Percentiles rank a stretch among this genome's conserved stretches.
phyloP scores from a whole-genome alignment of 129 eudicot genomes.

The Gnaphalium uliginosum region DNA sequence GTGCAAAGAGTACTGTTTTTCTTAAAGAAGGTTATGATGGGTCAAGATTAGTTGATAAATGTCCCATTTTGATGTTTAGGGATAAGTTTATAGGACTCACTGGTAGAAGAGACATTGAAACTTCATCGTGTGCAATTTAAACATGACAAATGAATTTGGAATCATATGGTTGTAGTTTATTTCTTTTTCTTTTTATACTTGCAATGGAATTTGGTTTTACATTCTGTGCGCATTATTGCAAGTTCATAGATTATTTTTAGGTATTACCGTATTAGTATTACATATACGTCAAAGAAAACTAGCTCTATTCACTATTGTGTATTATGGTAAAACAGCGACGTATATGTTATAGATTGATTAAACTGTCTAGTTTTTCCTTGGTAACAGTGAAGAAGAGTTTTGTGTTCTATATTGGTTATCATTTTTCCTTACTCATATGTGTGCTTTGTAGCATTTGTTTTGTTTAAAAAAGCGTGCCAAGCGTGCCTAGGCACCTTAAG shows the following conservation, averaged over 20 bases:
- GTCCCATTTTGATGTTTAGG: constrained; percentile 58
- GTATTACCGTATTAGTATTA: not conserved
- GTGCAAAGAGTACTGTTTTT: constrained; percentile 72
- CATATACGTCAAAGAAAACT: not conserved
- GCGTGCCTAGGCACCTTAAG: too few species aligned
- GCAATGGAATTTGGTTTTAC: constrained; percentile 5
- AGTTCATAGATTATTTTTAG: not conserved
- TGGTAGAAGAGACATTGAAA: constrained; percentile 59
- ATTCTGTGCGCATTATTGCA: not conserved
- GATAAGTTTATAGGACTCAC: constrained; percentile 61
- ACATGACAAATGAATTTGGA: constrained; percentile 13
- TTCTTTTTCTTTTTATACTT: not conserved
- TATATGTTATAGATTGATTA: too few species aligned
- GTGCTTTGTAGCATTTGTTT: too few species aligned
- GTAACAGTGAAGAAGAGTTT: too few species aligned
- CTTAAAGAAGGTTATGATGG: constrained; percentile 95
- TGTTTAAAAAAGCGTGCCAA: too few species aligned
- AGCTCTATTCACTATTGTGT: too few species aligned
- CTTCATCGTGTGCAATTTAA: constrained; percentile 29
- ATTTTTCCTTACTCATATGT: not conserved
- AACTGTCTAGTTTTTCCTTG: too few species aligned
- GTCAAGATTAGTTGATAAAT: constrained; percentile 60
- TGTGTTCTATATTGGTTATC: too few species aligned
- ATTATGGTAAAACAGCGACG: too few species aligned
- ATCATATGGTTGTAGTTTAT: not conserved